These are phyloP conservation scores for Avena sativa DNA, from an alignment of 176 grass and related monocot genomes.

Conservation along the genomic window DNA sequence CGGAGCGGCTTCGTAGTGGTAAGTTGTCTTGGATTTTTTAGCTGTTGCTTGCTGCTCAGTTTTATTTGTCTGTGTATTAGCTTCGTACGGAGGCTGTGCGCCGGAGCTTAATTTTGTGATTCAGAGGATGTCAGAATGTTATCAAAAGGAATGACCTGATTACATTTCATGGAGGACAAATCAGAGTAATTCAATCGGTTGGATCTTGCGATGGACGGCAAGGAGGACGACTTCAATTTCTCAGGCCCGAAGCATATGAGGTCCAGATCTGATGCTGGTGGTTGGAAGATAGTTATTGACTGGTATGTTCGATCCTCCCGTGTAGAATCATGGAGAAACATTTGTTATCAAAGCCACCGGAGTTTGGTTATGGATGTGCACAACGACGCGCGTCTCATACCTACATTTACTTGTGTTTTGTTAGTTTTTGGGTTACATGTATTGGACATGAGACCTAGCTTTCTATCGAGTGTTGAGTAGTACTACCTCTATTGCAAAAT, in stretches of 20 bases:
- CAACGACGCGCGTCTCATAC: too few species aligned
- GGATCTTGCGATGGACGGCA: background rate
- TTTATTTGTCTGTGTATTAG: background rate
- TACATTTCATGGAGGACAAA: background rate
- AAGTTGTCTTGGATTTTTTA: background rate
- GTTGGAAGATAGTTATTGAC: background rate
- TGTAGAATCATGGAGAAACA: too few species aligned
- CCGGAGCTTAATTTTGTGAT: background rate
- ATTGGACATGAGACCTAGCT: too few species aligned
- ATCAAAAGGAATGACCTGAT: background rate
- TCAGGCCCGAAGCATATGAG: background rate
- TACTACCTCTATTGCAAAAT: too few species aligned
- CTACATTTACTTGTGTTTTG: too few species aligned
- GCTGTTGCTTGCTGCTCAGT: background rate
- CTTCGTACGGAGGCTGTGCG: background rate
- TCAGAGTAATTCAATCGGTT: background rate
- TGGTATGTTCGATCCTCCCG: too few species aligned
- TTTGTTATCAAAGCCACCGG: too few species aligned
- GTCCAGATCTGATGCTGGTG: background rate
- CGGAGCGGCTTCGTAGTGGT: background rate
- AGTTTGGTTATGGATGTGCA: too few species aligned
- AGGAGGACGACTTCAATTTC: background rate
- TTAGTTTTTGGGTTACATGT: too few species aligned
- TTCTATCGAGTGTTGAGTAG: too few species aligned
- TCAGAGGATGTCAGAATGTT: background rate